Percentiles rank a stretch among this genome's conserved stretches.
Evolutionary conservation across 805 yeast species (phyloP).

Genomic region (Sugiyamaella chiloensis): DNA sequence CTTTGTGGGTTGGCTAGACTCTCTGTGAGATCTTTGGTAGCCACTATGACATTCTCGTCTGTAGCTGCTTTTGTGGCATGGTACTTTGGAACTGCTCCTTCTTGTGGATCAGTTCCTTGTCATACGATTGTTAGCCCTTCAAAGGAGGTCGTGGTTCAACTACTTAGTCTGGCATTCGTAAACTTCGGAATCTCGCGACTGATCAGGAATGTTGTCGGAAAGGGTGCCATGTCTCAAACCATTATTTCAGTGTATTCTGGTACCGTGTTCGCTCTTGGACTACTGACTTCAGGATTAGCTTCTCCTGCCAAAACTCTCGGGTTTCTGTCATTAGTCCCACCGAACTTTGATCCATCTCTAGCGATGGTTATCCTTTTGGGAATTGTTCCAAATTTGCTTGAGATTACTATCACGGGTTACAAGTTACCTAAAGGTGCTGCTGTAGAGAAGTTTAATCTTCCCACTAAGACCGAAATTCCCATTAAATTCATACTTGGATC

Average conservation of each 20-base stretch:
- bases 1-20: conserved; percentile 48
- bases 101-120: conserved; percentile 14
- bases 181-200: not conserved
- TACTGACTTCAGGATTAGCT: conserved; percentile 47
- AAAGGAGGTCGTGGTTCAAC: not conserved
- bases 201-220: conserved; percentile 5
- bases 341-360: conserved; percentile 48
- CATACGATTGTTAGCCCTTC: conserved; percentile 19
- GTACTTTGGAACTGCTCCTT: conserved; percentile 20
- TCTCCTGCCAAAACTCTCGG: conserved; percentile 44
- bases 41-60: conserved; percentile 40
- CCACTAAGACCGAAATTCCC: conserved; percentile 28
- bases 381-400: conserved; percentile 44
- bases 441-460: conserved; percentile 21
- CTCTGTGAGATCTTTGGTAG: conserved; percentile 44
- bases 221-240: conserved; percentile 15
- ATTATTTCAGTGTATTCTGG: conserved; percentile 31
- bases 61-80: conserved; percentile 34
- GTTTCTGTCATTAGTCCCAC: conserved; percentile 38
- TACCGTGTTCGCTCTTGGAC: conserved; percentile 45
- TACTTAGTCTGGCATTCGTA: conserved; percentile 9
- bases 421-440: conserved; percentile 18
- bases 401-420: conserved; percentile 24
- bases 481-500: conserved; percentile 41
- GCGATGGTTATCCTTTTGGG: conserved; percentile 42